Base-by-base conservation (phyloP, 2,329 filamentous ascomycete genomes). In the Paraphaeosphaeria minitans region DNA sequence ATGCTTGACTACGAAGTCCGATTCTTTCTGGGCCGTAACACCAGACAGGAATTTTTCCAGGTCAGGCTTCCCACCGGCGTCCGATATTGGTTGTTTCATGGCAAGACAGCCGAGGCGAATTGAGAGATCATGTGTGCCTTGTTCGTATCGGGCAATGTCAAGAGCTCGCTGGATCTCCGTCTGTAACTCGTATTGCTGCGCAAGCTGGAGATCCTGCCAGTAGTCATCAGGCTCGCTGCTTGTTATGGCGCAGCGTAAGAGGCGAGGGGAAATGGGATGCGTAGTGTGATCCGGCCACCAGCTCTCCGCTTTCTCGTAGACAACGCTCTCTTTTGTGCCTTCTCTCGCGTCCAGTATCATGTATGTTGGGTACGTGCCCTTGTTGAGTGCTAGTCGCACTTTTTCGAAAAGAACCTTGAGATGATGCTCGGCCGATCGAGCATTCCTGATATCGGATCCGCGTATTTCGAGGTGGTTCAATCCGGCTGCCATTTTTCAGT, bases 21-120 rank as follows among this genome's bases (percentile, higher is more conserved):
- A 69, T 1, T 31, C 19, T 0, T 63, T 59, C 19, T 66, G 67
- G 0, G 57, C 45, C 9, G 14, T 51, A 21, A 51, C 39, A 16
- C 24, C 48, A 14, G 27, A 16, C 10, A 41, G 6, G 35, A 51
- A 51, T 0, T 16, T 19, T 1, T 51, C 33, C 21, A 6, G 21
- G 9, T n/a, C 8, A 13, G 43, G 51, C 4, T 69, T 59, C 10
- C 63, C 53, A 19, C 57, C 59, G 12, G 41, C 3, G 4, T 5
- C 6, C 5, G 35, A 39, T 12, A 27, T 7, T 1, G 39, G 10
- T 27, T n/a, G 29, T 42, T 29, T 14, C 31, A 55, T 19, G 13
- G 60, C 68, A 19, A 75, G 39, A 31, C 66, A 68, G 9, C 73
- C 72, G 19, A 71, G 61, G 2, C 68, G 70, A 2, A 76, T 63